A percentile compares a stretch with the other conserved stretches of the same genome.
phyloP scores from a whole-genome alignment of 2,329 filamentous ascomycete genomes.

The Paecilomyces dactylethromorphus region DNA sequence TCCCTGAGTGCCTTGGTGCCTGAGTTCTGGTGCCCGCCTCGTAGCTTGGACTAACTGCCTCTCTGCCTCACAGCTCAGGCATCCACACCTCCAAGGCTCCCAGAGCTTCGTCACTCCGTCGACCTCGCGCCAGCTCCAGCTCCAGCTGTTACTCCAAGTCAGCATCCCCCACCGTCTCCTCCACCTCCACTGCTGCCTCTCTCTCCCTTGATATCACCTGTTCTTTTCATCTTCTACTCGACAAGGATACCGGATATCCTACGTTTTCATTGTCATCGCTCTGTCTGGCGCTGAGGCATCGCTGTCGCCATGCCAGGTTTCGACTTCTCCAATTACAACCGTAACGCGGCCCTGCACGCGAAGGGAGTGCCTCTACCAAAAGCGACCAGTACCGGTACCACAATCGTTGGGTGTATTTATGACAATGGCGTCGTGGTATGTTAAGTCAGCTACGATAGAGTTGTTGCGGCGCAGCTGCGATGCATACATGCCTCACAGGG shows the following conservation, averaged over 20 bases:
- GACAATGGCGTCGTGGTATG: constrained; percentile 90
- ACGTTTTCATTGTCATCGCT: not conserved
- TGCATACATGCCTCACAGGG: not conserved
- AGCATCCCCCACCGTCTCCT: constrained; percentile 30
- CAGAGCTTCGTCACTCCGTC: constrained; percentile 39
- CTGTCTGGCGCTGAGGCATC: constrained; percentile 8
- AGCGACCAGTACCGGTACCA: constrained; percentile 96
- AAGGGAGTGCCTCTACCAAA: constrained; percentile 91
- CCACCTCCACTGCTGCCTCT: constrained; percentile 27
- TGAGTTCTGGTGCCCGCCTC: too few relatives aligned
- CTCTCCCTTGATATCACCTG: constrained; percentile 26
- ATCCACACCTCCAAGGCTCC: constrained; percentile 21
- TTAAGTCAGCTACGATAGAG: constrained; percentile 13
- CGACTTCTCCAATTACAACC: constrained; percentile 99
- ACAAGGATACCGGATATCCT: not conserved
- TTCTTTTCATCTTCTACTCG: constrained; percentile 7
- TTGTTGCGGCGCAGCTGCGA: not conserved
- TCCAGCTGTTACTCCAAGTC: constrained; percentile 12
- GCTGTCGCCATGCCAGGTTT: constrained; percentile 77
- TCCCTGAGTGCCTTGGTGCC: constrained; percentile 5
- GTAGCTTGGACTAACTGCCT: too few relatives aligned
- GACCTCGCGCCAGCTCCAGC: constrained; percentile 8
- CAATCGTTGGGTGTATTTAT: constrained; percentile 95
- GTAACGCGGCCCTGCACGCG: constrained; percentile 92
- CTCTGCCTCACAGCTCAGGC: constrained; percentile 17